Conservation (phyloP, 768 basidiomycete genomes). For the Rubroboletus satanas region DNA sequence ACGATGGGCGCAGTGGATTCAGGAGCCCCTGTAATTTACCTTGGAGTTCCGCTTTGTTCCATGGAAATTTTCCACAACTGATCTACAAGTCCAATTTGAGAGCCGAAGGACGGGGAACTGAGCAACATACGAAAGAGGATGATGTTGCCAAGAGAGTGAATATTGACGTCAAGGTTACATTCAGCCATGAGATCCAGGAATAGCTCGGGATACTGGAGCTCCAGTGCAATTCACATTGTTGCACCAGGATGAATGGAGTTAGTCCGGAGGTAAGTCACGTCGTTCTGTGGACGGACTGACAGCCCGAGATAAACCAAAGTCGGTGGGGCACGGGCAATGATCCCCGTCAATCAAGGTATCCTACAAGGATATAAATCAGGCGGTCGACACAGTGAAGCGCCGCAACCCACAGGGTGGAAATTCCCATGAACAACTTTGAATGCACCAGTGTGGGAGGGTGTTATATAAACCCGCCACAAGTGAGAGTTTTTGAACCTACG, state of each 20-base stretch:
- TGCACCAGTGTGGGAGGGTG: background rate
- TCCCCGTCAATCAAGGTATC: no score
- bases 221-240: background rate
- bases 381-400: background rate
- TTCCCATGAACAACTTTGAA: background rate
- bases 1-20: background rate
- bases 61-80: background rate
- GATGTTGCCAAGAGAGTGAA: conserved; percentile 4
- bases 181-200: background rate
- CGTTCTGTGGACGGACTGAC: no score
- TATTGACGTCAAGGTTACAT: background rate
- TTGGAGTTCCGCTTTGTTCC: background rate
- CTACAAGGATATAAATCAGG: no score
- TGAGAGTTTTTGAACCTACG: background rate
- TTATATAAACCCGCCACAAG: background rate
- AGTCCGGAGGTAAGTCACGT: no score
- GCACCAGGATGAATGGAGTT: background rate
- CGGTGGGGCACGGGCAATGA: no score
- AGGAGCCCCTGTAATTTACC: background rate
- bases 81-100: background rate
- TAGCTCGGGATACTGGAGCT: background rate
- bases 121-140: background rate
- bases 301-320: no score
- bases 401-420: background rate
- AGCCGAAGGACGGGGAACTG: background rate